These are phyloP conservation scores for Sclerotinia minor DNA, from an alignment of 2,329 filamentous ascomycete genomes.

Conservation along the genomic window DNA sequence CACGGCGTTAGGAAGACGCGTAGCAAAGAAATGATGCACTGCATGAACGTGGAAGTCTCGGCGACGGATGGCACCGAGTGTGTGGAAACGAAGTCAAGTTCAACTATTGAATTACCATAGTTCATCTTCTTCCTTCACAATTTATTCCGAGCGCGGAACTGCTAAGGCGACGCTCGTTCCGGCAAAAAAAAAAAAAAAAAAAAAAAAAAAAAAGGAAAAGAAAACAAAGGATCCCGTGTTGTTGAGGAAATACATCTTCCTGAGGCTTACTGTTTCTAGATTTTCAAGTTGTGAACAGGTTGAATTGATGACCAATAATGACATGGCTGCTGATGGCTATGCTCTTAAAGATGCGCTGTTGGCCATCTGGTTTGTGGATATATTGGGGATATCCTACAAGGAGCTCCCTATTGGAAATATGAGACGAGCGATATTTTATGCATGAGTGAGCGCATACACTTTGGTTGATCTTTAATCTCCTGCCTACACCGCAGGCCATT, in stretches of 20 bases:
- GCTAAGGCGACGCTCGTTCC: neutral
- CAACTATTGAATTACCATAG: neutral
- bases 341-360: neutral
- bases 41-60: neutral
- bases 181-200: no score
- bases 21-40: neutral
- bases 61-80: neutral
- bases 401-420: no score
- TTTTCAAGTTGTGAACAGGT: neutral
- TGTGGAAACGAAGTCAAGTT: neutral
- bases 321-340: neutral
- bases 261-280: neutral
- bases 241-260: neutral
- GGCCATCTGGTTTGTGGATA: no score
- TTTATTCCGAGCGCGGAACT: neutral
- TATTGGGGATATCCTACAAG: no score
- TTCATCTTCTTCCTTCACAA: neutral
- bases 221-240: neutral
- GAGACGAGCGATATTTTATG: no score
- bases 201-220: no score
- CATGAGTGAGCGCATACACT: no score
- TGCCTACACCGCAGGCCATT: no score
- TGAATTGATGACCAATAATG: neutral
- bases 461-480: no score
- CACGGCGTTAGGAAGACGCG: constrained; percentile 1